Base-by-base conservation (phyloP, 2,329 filamentous ascomycete species). In the Ceratocystis cubensis region DNA sequence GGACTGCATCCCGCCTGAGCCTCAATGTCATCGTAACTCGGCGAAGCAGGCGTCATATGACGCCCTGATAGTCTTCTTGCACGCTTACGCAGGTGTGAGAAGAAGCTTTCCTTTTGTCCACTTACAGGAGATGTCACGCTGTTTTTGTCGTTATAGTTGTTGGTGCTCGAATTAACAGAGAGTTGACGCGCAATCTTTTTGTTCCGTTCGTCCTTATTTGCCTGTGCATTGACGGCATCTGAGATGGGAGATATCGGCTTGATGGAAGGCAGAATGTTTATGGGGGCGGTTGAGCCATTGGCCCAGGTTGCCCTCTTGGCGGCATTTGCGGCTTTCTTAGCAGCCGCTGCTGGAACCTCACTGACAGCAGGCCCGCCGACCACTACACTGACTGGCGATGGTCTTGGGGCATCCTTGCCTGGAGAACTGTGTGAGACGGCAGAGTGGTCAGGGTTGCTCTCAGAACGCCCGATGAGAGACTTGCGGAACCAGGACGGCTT, bases 401-500 rank as follows among this genome's bases (percentile, higher is more conserved):
- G 79, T 33, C 78, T 76, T 20, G 79, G 77, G 20, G 73, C 73
- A 28, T 83, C 81, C 72, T 84, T 84, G 8, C 57, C 50, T 13
- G 69, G 64, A 17, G 65, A 41, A n/a, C 41, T 63, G 4, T 67
- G 68, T 2, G 66, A 48, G 10, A 61, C 59, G 13, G 56, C 48
- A 33, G 44, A 28, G 46, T 41, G 65, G 4, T 68, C 64, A 20
- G 64, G 61, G 13, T 61, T 68, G 71, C 81, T 86, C 61, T 90
- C 87, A 59, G 88, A 86, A 68, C 89, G 84, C 67, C 88, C 88
- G 73, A 96, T 95, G 67, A 99, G 81, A 13, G 94, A 97, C 75
- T 96, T 91, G 70, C 94, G 85, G 77, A 99, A 96, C 94, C 94
- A 99, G 0, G 93, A 97, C 28, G 89, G 89, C 78, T 96, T 96